These are phyloP conservation scores for Candida anglica DNA, from an alignment of 805 yeast species.

Conservation along the genomic window DNA sequence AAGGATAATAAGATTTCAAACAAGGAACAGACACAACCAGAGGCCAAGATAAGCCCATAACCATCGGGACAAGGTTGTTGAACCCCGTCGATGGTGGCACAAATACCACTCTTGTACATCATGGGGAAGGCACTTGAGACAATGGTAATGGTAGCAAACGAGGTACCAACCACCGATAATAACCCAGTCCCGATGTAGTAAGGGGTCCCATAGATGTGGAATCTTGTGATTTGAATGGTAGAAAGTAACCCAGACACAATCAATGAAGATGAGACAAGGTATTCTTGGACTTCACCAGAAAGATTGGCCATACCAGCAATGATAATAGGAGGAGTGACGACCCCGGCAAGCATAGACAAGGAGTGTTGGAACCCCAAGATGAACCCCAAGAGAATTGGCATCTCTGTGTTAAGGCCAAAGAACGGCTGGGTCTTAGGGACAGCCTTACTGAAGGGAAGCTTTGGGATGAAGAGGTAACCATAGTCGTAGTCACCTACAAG, in stretches of 20 bases:
- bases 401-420: constrained; percentile 72
- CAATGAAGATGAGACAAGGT: constrained; percentile 35
- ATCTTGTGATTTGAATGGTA: constrained; percentile 71
- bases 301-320: constrained; percentile 60
- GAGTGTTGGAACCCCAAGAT: constrained; percentile 85
- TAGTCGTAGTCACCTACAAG: constrained; percentile 87
- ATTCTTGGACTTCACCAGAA: constrained; percentile 31
- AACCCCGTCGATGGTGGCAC: constrained; percentile 68
- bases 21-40: constrained; percentile 74
- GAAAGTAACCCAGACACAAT: constrained; percentile 54
- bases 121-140: constrained; percentile 66
- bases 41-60: constrained; percentile 81
- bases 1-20: constrained; percentile 72
- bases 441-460: constrained; percentile 58
- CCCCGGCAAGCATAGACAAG: constrained; percentile 88
- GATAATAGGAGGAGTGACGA: constrained; percentile 78
- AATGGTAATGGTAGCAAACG: constrained; percentile 83
- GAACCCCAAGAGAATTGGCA: constrained; percentile 78
- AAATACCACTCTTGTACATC: constrained; percentile 71
- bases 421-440: constrained; percentile 65
- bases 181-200: constrained; percentile 85
- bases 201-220: constrained; percentile 69
- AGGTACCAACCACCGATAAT: constrained; percentile 86
- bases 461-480: constrained; percentile 73
- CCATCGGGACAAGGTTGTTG: constrained; percentile 82